These are phyloP conservation scores for Leersia perrieri DNA, from an alignment of 176 grass and related monocot genomes.

Conservation along the genomic window DNA sequence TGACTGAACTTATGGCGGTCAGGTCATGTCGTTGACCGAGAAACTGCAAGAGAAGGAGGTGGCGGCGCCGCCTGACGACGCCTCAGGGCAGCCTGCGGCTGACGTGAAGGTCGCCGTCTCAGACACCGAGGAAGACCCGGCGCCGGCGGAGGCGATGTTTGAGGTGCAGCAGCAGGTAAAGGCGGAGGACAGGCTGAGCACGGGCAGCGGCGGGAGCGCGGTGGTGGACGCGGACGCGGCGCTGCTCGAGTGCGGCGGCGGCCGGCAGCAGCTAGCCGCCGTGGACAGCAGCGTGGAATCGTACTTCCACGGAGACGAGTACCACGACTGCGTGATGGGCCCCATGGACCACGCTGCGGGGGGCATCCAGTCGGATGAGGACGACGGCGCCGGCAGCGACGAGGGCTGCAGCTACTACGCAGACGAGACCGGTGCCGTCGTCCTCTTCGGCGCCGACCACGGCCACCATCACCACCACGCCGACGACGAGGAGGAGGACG, in stretches of 20 bases:
- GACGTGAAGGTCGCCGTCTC: slow-evolving; percentile 25
- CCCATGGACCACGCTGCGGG: slow-evolving; percentile 27
- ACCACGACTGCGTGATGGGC: slow-evolving; percentile 42
- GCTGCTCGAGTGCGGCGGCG: slow-evolving; percentile 7
- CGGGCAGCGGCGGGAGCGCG: slow-evolving; percentile 74
- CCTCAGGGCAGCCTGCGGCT: not conserved
- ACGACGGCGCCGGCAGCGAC: slow-evolving; percentile 81
- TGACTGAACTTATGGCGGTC: not conserved
- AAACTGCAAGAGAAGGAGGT: slow-evolving; percentile 76
- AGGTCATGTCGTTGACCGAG: slow-evolving; percentile 84
- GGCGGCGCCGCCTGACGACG: slow-evolving; percentile 9
- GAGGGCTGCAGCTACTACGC: slow-evolving; percentile 95
- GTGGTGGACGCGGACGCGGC: slow-evolving; percentile 64
- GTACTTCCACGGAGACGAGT: slow-evolving; percentile 62
- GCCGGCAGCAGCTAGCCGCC: slow-evolving; percentile 1
- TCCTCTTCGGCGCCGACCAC: slow-evolving; percentile 39
- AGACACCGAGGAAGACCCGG: not conserved
- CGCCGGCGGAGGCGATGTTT: not conserved
- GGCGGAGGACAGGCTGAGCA: slow-evolving; percentile 83
- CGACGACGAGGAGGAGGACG: slow-evolving; percentile 52
- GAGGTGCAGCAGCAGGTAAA: slow-evolving; percentile 53
- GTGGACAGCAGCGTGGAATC: slow-evolving; percentile 84
- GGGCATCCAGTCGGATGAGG: slow-evolving; percentile 72
- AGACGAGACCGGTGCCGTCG: slow-evolving; percentile 42
- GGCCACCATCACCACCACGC: slow-evolving; percentile 45